Conservation (phyloP, 2,329 filamentous ascomycete genomes). For the Ophiognomonia clavigignenti-juglandacearum region DNA sequence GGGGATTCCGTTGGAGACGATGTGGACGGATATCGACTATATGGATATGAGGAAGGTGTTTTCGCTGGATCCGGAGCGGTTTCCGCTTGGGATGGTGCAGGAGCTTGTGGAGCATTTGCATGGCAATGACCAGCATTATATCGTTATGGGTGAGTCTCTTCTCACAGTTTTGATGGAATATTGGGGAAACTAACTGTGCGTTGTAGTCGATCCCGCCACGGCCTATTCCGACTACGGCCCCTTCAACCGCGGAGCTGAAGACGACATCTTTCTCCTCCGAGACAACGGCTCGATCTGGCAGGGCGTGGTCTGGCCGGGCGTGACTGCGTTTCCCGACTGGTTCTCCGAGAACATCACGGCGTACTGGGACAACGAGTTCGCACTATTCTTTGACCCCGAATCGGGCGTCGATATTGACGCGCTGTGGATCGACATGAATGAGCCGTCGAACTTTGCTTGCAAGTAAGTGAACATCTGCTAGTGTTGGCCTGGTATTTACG, state of each 20-base stretch:
- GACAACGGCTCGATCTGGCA: slow-evolving; percentile 51
- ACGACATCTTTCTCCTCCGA: slow-evolving; percentile 42
- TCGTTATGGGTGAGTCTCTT: slow-evolving; percentile 61
- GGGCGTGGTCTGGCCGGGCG: slow-evolving; percentile 74
- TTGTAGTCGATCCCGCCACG: slow-evolving; percentile 72
- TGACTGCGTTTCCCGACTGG: slow-evolving; percentile 72
- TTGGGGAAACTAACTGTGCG: too few relatives aligned
- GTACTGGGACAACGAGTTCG: slow-evolving; percentile 69
- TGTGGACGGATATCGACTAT: slow-evolving; percentile 64
- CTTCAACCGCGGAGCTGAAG: slow-evolving; percentile 35
- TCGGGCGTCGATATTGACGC: slow-evolving; percentile 71
- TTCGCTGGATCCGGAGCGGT: slow-evolving; percentile 59
- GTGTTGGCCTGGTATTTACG: not conserved
- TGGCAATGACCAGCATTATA: slow-evolving; percentile 61
- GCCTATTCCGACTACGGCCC: slow-evolving; percentile 43
- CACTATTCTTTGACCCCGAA: slow-evolving; percentile 56
- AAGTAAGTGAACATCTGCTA: slow-evolving; percentile 12
- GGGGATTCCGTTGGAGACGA: slow-evolving; percentile 62
- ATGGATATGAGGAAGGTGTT: slow-evolving; percentile 57
- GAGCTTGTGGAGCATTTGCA: slow-evolving; percentile 65
- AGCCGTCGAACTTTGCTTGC: slow-evolving; percentile 43
- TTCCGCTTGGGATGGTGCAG: slow-evolving; percentile 56
- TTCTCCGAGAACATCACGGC: slow-evolving; percentile 58
- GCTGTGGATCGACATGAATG: slow-evolving; percentile 72
- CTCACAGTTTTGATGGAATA: too few relatives aligned